Conservation (phyloP, 1,284 basidiomycete genomes). For the Macrocybe sp. region DNA sequence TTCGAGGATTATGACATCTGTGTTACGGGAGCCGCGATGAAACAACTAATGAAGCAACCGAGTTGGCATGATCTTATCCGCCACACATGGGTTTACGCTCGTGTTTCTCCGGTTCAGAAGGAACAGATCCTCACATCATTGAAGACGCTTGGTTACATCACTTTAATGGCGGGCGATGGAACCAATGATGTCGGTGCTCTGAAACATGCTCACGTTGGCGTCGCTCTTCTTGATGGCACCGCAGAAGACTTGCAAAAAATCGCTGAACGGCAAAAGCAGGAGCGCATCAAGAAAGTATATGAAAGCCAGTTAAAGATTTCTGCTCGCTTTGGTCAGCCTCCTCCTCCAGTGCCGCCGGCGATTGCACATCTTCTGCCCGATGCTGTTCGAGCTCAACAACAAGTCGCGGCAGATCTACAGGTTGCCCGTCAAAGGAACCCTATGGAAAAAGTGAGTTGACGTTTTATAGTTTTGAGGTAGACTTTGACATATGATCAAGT, state of each 20-base stretch:
- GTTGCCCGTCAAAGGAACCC: constrained; percentile 76
- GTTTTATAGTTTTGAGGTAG: constrained; percentile 14
- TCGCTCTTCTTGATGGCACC: constrained; percentile 89
- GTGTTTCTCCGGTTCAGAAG: constrained; percentile 93
- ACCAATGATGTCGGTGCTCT: constrained; percentile 97
- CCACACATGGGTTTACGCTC: constrained; percentile 95
- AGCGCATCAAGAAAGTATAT: constrained; percentile 92
- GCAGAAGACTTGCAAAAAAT: constrained; percentile 90
- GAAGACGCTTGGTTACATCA: constrained; percentile 83
- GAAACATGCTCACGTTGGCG: constrained; percentile 94
- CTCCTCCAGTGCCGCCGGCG: constrained; percentile 82
- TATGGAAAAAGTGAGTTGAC: constrained; percentile 79
- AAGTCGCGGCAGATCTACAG: constrained; percentile 61
- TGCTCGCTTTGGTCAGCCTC: constrained; percentile 84
- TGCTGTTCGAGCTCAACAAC: constrained; percentile 84
- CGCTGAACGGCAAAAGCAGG: constrained; percentile 84
- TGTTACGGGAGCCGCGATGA: constrained; percentile 88
- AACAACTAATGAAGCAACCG: constrained; percentile 66
- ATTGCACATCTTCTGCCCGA: constrained; percentile 85
- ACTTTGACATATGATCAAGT: constrained; percentile 41
- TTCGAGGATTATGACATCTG: constrained; percentile 91
- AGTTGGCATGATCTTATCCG: constrained; percentile 79
- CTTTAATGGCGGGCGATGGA: constrained; percentile 95
- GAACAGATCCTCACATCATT: constrained; percentile 89
- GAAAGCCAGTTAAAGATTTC: constrained; percentile 91